Percentiles rank a stretch among this genome's conserved stretches.
These are phyloP conservation scores for Mycena albidolilacea DNA, from an alignment of 768 basidiomycete species.

Conservation along the genomic window DNA sequence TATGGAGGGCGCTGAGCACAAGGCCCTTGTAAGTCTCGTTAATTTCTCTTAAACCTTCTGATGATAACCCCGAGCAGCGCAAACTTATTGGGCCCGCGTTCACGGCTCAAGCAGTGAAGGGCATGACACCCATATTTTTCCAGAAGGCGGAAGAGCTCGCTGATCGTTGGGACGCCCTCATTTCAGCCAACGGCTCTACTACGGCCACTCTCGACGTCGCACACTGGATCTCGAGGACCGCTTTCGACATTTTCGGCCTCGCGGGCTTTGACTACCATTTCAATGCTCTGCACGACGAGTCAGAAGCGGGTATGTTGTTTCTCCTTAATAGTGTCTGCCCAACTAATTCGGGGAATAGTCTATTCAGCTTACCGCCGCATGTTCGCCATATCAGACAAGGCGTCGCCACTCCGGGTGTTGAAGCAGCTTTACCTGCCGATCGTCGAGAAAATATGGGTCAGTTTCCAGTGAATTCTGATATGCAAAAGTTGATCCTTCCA, in stretches of 20 bases:
- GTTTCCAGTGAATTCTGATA: conserved; percentile 33
- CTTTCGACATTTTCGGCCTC: conserved; percentile 76
- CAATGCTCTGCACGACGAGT: conserved; percentile 63
- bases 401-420: conserved; percentile 55
- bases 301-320: conserved; percentile 48
- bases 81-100: conserved; percentile 68
- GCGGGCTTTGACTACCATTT: conserved; percentile 71
- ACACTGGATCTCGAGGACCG: conserved; percentile 72
- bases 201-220: conserved; percentile 60
- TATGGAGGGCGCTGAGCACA: conserved; percentile 67
- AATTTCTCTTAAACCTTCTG: not conserved
- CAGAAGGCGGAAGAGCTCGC: conserved; percentile 66
- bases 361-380: conserved; percentile 52
- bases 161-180: conserved; percentile 58
- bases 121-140: conserved; percentile 63
- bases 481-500: conserved; percentile 15
- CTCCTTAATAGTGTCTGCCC: too few relatives aligned
- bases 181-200: conserved; percentile 38
- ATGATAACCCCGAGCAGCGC: conserved; percentile 45
- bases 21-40: conserved; percentile 50
- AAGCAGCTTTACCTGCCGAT: conserved; percentile 64
- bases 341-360: conserved; percentile 15
- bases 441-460: conserved; percentile 61
- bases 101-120: conserved; percentile 58
- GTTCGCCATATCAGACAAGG: conserved; percentile 65